Percentiles rank a stretch among this genome's conserved stretches.
Conservation (phyloP, 257 asterid species). For the Leptodermis oblonga region DNA sequence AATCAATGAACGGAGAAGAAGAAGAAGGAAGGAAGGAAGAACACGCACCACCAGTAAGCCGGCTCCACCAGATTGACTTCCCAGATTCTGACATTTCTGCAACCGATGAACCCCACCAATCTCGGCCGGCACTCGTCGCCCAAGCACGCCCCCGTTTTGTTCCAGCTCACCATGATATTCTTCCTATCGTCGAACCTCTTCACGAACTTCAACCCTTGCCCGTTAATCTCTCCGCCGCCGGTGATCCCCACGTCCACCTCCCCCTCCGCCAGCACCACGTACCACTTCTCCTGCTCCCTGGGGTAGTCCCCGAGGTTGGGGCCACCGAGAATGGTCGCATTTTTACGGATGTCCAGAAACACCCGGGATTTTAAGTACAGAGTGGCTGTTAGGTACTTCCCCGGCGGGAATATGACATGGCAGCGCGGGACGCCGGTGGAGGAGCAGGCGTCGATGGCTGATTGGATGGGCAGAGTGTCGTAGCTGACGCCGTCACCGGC, state of each 20-base stretch:
- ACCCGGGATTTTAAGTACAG: conserved; percentile 69
- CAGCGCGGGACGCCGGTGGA: conserved; percentile 31
- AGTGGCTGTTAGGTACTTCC: conserved; percentile 74
- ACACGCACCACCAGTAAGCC: conserved; percentile 79
- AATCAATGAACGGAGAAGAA: neutral
- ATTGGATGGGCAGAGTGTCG: conserved; percentile 74
- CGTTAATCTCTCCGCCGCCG: conserved; percentile 95
- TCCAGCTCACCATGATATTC: conserved; percentile 99
- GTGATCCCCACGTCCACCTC: conserved; percentile 74
- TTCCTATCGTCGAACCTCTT: conserved; percentile 64
- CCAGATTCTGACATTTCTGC: conserved; percentile 50
- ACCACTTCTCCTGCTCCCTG: conserved; percentile 57
- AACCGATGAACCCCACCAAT: conserved; percentile 74
- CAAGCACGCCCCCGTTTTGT: conserved; percentile 62
- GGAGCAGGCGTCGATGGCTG: conserved; percentile 64
- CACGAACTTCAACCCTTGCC: conserved; percentile 82
- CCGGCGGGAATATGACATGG: conserved; percentile 73
- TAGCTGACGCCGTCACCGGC: conserved; percentile 55
- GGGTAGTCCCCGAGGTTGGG: conserved; percentile 64
- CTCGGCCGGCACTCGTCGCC: conserved; percentile 96
- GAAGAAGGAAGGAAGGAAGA: neutral
- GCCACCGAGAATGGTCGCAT: conserved; percentile 75
- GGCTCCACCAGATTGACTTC: conserved; percentile 59
- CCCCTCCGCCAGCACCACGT: conserved; percentile 76
- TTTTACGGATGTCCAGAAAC: conserved; percentile 33